Percentiles rank a stretch among this genome's conserved stretches.
Evolutionary conservation across 2,329 filamentous ascomycete species (phyloP).

Genomic region (Akanthomyces muscarius): DNA sequence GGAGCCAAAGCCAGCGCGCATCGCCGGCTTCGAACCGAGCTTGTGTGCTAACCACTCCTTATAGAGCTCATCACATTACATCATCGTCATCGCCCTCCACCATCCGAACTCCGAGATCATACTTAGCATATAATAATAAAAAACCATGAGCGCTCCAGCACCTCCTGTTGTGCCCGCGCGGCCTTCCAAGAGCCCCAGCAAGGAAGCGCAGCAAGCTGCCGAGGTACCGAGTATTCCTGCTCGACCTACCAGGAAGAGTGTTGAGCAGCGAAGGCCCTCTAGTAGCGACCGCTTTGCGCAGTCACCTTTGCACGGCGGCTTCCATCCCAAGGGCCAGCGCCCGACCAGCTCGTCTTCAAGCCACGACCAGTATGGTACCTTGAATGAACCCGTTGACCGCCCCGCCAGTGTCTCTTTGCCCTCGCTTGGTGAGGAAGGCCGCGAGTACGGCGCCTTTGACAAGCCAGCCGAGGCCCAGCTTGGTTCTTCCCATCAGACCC

Average conservation of each 20-base stretch:
- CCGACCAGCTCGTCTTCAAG: conserved; percentile 33
- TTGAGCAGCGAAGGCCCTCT: conserved; percentile 74
- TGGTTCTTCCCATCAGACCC: conserved; percentile 62
- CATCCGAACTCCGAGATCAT: not conserved
- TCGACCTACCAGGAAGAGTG: conserved; percentile 65
- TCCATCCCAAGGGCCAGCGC: conserved; percentile 43
- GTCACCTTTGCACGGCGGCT: conserved; percentile 77
- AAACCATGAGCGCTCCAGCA: conserved; percentile 47
- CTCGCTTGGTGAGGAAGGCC: conserved; percentile 82
- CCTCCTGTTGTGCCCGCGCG: conserved; percentile 55
- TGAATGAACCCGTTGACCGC: conserved; percentile 49
- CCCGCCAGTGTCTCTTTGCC: conserved; percentile 78
- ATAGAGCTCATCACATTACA: not conserved
- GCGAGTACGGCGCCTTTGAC: conserved; percentile 70
- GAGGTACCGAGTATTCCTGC: conserved; percentile 60
- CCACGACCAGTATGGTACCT: conserved; percentile 31
- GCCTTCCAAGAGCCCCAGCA: conserved; percentile 49
- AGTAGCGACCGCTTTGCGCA: conserved; percentile 74
- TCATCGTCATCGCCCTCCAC: not conserved
- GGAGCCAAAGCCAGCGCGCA: too few species aligned
- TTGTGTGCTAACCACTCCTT: conserved; percentile 1
- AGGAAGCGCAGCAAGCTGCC: conserved; percentile 32
- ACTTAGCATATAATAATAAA: conserved; percentile 13
- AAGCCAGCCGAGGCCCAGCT: conserved; percentile 40
- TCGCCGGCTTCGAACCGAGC: not conserved